Base-by-base conservation (phyloP, 768 basidiomycete species). In the Mycena epipterygia region DNA sequence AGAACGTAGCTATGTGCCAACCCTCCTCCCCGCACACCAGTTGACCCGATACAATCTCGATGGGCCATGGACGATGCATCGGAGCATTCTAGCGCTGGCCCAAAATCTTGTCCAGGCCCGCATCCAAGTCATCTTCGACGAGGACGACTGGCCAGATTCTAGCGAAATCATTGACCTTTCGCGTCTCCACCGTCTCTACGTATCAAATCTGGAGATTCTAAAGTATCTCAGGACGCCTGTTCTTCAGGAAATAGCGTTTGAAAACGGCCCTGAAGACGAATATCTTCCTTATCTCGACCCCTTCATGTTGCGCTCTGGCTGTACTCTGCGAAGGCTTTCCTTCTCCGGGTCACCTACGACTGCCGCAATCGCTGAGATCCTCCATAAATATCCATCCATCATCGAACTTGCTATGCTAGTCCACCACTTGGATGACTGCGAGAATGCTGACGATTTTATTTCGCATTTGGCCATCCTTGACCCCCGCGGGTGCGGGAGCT, bases 41-140 rank as follows among this genome's bases (percentile, higher is more conserved):
- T 59, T 68, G 23, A 68, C 58, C 23, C 49, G 58, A 6, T 61
- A 68, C 35, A 27, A 42, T 6, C 27, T 55, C 19, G 41, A 60
- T 11, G 58, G 17, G 17, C 14, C 67, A 5, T 68, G 58, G 51
- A 23, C 44, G n/a, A 27, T 12, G 6, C 67, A 68, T 37, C 5
- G 19, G 46, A 23, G 3, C 8, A 42, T 68, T 12, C 29, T 68
- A 39, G 25, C 23, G 17, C 48, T 55, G 25, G 58, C 49, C 2
- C 23, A 41, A 6, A 60, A 68, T 23, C 39, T 68, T 17, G 25
- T 68, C 51, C 58, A 68, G 29, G 58, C 21, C 4, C 39, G 39
- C 4, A 7, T 41, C 19, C 5, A 4, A 4, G 17, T 49, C 21
- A 8, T 11, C 13, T 52, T 53, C n/a, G 33, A 56, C 35, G 30